Percentiles rank a stretch among this genome's conserved stretches.
These are phyloP conservation scores for Auxenochlorella pyrenoidosa DNA, from an alignment of 139 green algal species.

Conservation along the genomic window DNA sequence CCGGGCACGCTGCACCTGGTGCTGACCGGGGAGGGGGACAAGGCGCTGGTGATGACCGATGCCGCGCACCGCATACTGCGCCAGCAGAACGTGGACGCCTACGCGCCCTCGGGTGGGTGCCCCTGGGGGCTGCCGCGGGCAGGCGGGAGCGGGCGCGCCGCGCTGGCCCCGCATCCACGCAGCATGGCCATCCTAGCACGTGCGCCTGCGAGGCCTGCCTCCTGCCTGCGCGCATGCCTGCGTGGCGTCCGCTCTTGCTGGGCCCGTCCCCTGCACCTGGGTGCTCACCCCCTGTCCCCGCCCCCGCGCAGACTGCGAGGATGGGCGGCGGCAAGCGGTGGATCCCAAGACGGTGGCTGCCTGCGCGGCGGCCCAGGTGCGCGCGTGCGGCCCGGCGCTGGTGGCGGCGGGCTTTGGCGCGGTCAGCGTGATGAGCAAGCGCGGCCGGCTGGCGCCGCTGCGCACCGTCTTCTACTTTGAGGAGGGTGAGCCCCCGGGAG, in stretches of 20 bases:
- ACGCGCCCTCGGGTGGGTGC: constrained; percentile 32
- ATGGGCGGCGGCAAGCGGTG: constrained; percentile 18
- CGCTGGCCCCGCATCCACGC: no score
- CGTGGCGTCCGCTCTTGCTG: no score
- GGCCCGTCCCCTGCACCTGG: no score
- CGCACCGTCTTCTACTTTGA: constrained; percentile 57
- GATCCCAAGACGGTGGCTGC: constrained; percentile 42
- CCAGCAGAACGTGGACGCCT: constrained; percentile 34
- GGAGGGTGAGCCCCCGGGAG: neutral
- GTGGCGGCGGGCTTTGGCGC: constrained; percentile 48
- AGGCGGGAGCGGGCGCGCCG: no score
- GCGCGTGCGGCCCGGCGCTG: constrained; percentile 3
- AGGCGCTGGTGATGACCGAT: constrained; percentile 39
- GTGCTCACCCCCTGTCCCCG: neutral
- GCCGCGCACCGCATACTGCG: constrained; percentile 35
- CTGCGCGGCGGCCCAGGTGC: constrained; percentile 44
- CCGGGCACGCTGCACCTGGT: constrained; percentile 68
- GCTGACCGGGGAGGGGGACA: constrained; percentile 48
- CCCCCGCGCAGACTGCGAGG: constrained; percentile 31
- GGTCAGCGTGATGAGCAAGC: constrained; percentile 57
- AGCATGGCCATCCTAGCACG: neutral
- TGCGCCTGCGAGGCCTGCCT: no score
- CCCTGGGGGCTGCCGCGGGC: neutral
- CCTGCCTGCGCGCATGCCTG: no score
- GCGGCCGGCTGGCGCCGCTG: constrained; percentile 57